Base-by-base conservation (phyloP, 164 flowering plant genomes). In the Magnolia kwangsiensis region DNA sequence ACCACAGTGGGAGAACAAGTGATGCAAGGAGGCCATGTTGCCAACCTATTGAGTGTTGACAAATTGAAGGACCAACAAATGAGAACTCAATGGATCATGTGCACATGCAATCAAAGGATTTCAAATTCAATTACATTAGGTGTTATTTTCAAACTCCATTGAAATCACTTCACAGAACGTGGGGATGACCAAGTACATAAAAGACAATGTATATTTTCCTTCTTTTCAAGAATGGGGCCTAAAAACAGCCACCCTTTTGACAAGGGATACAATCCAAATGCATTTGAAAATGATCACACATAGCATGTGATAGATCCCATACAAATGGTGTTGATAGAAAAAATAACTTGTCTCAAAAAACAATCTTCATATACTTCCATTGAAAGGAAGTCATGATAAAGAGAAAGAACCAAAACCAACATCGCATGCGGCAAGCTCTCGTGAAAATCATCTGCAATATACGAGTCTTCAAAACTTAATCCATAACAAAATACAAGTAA, bases 31-130 rank as follows among this genome's bases (percentile, higher is more conserved):
- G 78, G 27, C 66, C 69, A 67, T 72, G 74, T 68, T 21, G 78
- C 71, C 50, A 72, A 75, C 78, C 81, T 68, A 79, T 55, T 50
- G 55, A 76, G 49, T 59, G 69, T 67, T 67, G 69, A 19, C 78
- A 79, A 76, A 68, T 67, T 72, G 76, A 73, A 75, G 73, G 16
- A 59, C 76, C 74, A 72, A 27, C 11, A 23, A 68, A 72, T 80
- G 27, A 73, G 74, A 73, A 68, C 71, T 68, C 71, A 68, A 68
- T 68, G 50, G 50, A 68, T 23, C 14, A 11, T 23, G 29, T 21
- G 37, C 67, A 72, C 66, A 14, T 14, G 16, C 23, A 68, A 72
- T 59, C 72, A 59, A 76, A 76, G 51, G 68, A 63, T 55, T 72
- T 64, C 11, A 65, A 19, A 8, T 37, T 20, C 37, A 16, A 14